These are phyloP conservation scores for Penicillium sp. DNA, from an alignment of 2,329 filamentous ascomycete species.

Conservation along the genomic window DNA sequence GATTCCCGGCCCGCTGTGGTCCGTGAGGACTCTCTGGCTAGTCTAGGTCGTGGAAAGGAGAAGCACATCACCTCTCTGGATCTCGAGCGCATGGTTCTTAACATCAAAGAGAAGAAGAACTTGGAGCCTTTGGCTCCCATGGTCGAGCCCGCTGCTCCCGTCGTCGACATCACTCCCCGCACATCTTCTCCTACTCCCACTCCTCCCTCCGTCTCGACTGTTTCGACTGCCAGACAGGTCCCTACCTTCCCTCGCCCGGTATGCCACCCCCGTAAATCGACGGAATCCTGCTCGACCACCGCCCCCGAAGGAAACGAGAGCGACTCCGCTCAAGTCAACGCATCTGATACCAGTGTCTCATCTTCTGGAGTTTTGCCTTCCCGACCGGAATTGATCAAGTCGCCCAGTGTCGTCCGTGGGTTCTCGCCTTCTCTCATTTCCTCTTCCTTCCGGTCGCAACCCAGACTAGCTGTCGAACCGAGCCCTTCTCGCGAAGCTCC, in stretches of 20 bases:
- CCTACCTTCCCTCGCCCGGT: constrained; percentile 28
- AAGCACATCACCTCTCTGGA: constrained; percentile 91
- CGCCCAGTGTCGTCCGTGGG: constrained; percentile 74
- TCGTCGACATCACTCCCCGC: constrained; percentile 45
- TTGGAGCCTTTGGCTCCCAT: constrained; percentile 56
- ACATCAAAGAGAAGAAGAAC: constrained; percentile 79
- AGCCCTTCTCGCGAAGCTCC: constrained; percentile 59
- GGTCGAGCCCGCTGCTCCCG: constrained; percentile 38
- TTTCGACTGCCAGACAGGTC: constrained; percentile 24
- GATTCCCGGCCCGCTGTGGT: constrained; percentile 59
- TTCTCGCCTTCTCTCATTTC: constrained; percentile 76
- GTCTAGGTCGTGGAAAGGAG: constrained; percentile 70
- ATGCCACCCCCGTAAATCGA: constrained; percentile 43
- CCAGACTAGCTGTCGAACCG: constrained; percentile 51
- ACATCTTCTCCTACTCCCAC: constrained; percentile 42
- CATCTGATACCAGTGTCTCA: constrained; percentile 62
- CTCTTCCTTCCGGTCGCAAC: constrained; percentile 64
- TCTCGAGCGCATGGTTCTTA: constrained; percentile 89
- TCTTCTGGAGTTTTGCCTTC: constrained; percentile 47
- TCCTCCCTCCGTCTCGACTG: constrained; percentile 29
- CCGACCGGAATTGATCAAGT: constrained; percentile 51
- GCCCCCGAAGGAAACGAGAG: constrained; percentile 45
- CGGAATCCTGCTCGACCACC: constrained; percentile 62
- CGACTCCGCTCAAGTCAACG: constrained; percentile 41
- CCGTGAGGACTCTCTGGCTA: constrained; percentile 55